Base-by-base conservation (phyloP, 352 stramenopile genomes). In the Vaucheria bursata region DNA sequence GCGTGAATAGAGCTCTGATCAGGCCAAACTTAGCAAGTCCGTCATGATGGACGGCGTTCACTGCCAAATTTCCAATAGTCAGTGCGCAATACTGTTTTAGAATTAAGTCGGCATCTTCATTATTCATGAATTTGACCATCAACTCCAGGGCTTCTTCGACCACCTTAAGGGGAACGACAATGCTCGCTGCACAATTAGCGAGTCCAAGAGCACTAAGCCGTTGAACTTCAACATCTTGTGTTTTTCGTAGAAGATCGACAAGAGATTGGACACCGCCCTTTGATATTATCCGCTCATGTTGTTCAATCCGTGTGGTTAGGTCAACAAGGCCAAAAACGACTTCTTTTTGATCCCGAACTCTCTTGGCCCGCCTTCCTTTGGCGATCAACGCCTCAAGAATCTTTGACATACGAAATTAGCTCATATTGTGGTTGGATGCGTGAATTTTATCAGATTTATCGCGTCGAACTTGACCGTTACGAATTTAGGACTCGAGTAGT, bases 381-480 rank as follows among this genome's bases (percentile, higher is more conserved):
- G 94, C 94, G 70, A 98, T 95, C 33, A 98, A 86, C 77, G 96
- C 91, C 86, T 98, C 94, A 1, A 98, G 86, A 35, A 97, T 91
- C 86, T 97, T 97, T 29, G 92, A 87, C 87, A 91, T 91, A 69
- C 34, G n/a, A n/a, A n/a, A n/a, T n/a, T n/a, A n/a, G n/a, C n/a
- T n/a, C n/a, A n/a, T n/a, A n/a, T n/a, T n/a, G n/a, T n/a, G n/a
- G n/a, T n/a, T n/a, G n/a, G n/a, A n/a, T n/a, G n/a, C n/a, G n/a
- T n/a, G n/a, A n/a, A n/a, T n/a, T n/a, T n/a, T n/a, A n/a, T n/a
- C n/a, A n/a, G n/a, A n/a, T n/a, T n/a, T n/a, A n/a, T n/a, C n/a
- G n/a, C n/a, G n/a, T n/a, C n/a, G n/a, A n/a, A n/a, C n/a, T n/a
- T n/a, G n/a, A n/a, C n/a, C n/a, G n/a, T n/a, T n/a, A n/a, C n/a